phyloP scores from a whole-genome alignment of 2,329 filamentous ascomycete species.

The Calonectria honghensis region DNA sequence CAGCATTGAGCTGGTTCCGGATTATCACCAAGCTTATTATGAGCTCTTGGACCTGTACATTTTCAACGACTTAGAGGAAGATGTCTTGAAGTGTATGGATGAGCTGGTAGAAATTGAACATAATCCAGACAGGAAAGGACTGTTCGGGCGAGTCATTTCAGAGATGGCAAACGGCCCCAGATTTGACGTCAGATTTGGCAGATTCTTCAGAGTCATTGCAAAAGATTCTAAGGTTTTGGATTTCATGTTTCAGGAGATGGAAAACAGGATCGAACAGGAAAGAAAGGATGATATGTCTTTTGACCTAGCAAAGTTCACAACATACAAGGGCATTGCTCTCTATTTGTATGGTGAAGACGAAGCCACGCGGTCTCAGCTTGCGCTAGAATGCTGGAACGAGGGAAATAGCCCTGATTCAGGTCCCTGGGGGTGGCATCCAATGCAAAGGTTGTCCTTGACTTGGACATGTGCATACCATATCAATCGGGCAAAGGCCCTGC shows the following conservation, averaged over 20 bases:
- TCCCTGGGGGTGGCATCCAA: not conserved
- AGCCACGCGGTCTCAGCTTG: not conserved
- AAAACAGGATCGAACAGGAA: not conserved
- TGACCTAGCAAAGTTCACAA: not conserved
- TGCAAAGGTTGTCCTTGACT: not conserved
- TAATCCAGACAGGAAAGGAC: not conserved
- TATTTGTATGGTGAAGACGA: not conserved
- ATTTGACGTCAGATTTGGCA: not conserved
- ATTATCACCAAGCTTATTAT: not conserved
- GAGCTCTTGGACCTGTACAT: constrained; percentile 4
- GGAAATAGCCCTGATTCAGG: not conserved
- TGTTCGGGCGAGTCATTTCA: not conserved
- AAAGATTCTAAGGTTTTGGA: not conserved
- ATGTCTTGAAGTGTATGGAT: not conserved
- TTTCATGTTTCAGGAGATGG: not conserved
- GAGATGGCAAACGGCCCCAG: not conserved
- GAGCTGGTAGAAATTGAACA: not conserved
- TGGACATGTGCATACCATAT: not conserved
- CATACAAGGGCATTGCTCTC: constrained; percentile 18
- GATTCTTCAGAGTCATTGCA: not conserved
- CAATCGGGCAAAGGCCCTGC: not conserved
- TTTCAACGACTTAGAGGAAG: constrained; percentile 6
- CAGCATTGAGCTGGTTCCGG: not conserved
- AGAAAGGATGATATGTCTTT: not conserved
- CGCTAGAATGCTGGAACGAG: constrained; percentile 3